A percentile compares a stretch with the other conserved stretches of the same genome.
phyloP scores from a whole-genome alignment of 306 rosid species.

The Quercus engelmannii region DNA sequence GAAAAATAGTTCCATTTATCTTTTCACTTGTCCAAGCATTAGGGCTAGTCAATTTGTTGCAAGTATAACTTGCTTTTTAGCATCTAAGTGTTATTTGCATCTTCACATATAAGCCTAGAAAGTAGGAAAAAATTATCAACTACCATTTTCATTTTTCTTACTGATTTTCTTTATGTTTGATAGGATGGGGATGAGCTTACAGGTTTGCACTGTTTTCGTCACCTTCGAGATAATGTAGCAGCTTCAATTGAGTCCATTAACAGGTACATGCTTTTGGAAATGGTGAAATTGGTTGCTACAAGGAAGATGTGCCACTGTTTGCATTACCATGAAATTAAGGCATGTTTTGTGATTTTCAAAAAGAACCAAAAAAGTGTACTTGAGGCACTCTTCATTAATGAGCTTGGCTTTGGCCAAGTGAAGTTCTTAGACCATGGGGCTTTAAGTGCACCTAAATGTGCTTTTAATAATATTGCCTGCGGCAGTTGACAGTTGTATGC shows the following conservation, averaged over 20 bases:
- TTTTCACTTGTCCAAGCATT: no score
- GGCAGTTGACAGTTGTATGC: background rate
- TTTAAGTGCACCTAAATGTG: no score
- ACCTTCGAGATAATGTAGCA: slow-evolving; percentile 87
- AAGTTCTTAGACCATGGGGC: background rate
- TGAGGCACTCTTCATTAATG: no score
- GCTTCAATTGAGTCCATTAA: slow-evolving; percentile 87
- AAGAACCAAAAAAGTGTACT: no score
- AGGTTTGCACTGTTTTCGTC: slow-evolving; percentile 97
- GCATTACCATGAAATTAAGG: background rate
- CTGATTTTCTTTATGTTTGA: slow-evolving; percentile 30
- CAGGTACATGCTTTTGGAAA: slow-evolving; percentile 47
- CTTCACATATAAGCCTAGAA: slow-evolving; percentile 6
- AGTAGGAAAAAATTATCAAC: background rate
- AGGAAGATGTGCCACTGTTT: slow-evolving; percentile 11
- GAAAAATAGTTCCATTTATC: no score
- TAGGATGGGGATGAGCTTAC: slow-evolving; percentile 97
- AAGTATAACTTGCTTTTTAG: background rate
- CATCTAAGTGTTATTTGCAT: background rate
- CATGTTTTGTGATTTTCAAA: no score
- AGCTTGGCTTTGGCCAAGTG: no score
- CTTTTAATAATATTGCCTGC: background rate
- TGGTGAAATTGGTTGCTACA: slow-evolving; percentile 12
- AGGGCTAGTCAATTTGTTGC: no score
- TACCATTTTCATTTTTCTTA: background rate